These are phyloP conservation scores for Quercus gilva DNA, from an alignment of 306 rosid genomes.

Conservation along the genomic window DNA sequence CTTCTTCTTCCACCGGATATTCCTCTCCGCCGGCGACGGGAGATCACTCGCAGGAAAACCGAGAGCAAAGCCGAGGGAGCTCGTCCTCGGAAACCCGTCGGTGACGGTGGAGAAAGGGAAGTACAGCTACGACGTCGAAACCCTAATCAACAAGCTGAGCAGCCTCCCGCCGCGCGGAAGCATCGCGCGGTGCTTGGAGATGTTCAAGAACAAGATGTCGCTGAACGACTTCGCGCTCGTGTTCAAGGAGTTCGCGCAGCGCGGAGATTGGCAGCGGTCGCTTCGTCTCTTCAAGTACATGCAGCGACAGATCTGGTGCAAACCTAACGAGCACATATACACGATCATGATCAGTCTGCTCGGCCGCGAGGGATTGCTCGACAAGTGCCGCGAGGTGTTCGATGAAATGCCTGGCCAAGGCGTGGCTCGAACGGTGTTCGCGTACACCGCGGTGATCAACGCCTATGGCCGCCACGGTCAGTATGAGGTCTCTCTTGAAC, in stretches of 20 bases:
- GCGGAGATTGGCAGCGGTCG: slow-evolving; percentile 94
- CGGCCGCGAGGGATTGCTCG: slow-evolving; percentile 84
- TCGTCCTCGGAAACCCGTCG: slow-evolving; percentile 72
- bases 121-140: slow-evolving; percentile 90
- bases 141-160: slow-evolving; percentile 83
- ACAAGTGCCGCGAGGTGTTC: slow-evolving; percentile 79
- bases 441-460: slow-evolving; percentile 85
- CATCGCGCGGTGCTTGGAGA: slow-evolving; percentile 89
- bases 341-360: slow-evolving; percentile 81
- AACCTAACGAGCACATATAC: slow-evolving; percentile 86
- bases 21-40: slow-evolving; percentile 22
- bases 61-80: slow-evolving; percentile 60
- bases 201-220: slow-evolving; percentile 88
- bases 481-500: slow-evolving; percentile 60
- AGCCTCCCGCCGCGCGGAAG: slow-evolving; percentile 95
- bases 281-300: slow-evolving; percentile 83
- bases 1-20: slow-evolving; percentile 21
- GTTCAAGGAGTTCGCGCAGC: slow-evolving; percentile 92
- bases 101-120: slow-evolving; percentile 83
- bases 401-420: slow-evolving; percentile 92
- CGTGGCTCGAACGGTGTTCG: slow-evolving; percentile 66
- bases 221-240: slow-evolving; percentile 87
- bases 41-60: slow-evolving; percentile 5
- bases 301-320: slow-evolving; percentile 99
- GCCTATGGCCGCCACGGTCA: slow-evolving; percentile 96